These are phyloP conservation scores for Emergomyces orientalis DNA, from an alignment of 2,329 filamentous ascomycete species.

Conservation along the genomic window DNA sequence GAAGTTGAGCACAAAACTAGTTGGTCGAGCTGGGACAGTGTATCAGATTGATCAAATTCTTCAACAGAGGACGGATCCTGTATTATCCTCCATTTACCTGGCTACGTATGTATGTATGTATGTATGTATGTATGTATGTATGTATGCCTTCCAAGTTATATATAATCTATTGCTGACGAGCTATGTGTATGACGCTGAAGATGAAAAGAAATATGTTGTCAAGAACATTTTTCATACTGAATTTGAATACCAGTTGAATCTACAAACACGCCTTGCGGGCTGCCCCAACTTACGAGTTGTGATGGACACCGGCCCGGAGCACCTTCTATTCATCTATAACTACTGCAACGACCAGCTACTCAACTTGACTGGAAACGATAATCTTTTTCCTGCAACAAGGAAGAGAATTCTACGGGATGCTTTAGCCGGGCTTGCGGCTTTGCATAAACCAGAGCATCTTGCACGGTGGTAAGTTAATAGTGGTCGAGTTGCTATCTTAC, in stretches of 20 bases:
- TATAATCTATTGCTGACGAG: no score
- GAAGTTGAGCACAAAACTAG: constrained; percentile 4
- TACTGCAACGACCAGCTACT: constrained; percentile 8
- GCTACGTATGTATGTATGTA: no score
- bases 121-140: no score
- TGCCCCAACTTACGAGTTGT: constrained; percentile 11
- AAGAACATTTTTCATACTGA: constrained; percentile 12
- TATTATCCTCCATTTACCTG: constrained; percentile 12
- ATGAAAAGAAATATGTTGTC: constrained; percentile 11
- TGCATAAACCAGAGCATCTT: constrained; percentile 10
- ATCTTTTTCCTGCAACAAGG: constrained; percentile 2
- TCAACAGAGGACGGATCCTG: constrained; percentile 10
- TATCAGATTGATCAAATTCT: constrained; percentile 10
- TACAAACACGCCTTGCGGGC: constrained; percentile 9
- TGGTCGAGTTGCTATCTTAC: neutral
- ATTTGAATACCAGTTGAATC: constrained; percentile 12
- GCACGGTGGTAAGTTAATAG: constrained; percentile 5
- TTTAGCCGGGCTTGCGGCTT: constrained; percentile 8
- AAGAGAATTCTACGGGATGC: constrained; percentile 9
- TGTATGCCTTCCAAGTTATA: no score
- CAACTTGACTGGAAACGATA: constrained; percentile 1
- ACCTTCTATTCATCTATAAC: constrained; percentile 12
- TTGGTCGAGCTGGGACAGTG: constrained; percentile 4
- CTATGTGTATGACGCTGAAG: no score
- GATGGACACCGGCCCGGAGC: constrained; percentile 4